Base-by-base conservation (phyloP, 148 eudicot species). In the Drosera capensis region DNA sequence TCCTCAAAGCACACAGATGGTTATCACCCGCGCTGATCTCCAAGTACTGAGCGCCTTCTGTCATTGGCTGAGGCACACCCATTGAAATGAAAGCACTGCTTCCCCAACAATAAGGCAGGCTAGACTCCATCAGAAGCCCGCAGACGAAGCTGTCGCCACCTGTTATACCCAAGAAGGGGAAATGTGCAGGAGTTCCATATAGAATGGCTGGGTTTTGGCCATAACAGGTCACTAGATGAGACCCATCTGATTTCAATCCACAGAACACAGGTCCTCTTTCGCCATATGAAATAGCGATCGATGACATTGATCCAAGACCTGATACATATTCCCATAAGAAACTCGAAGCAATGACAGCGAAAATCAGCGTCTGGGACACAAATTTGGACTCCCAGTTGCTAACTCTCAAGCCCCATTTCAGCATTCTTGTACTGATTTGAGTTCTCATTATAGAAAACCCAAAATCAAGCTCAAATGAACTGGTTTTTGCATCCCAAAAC, bases 11-110 rank as follows among this genome's bases (percentile, higher is more conserved):
- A 56, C 97, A 90, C 24, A 90, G 57, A 68, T 90, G 97, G 56
- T 84, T 62, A 44, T 90, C 97, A n/a, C 97, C 97, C 1, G 97
- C 97, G 60, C 87, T 80, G 29, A 90, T 73, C 45, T 90, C 95
- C 12, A 76, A 43, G 54, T 84, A 90, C 30, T 72, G 62, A 11
- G 93, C 66, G 8, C 72, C 76, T 9, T 54, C 43, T 1, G 45
- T 42, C 70, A 80, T 74, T 22, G 76, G 74, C 13, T 64, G 68
- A 58, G 92, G 87, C 16, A 78, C 73, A 45, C 95, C 97, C 69
- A 78, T 75, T 38, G 69, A 65, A 7, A 84, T 49, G 37, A 68
- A 78, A 14, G 49, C 53, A 61, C 75, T 80, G 39, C 53, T 73
- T 30, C 97, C 97, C 97, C 97, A 88, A 62, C 97, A 88, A 48